Percentiles rank a stretch among this genome's conserved stretches.
Evolutionary conservation across 2,329 filamentous ascomycete genomes (phyloP).

Genomic region (Diaporthe vaccinii): DNA sequence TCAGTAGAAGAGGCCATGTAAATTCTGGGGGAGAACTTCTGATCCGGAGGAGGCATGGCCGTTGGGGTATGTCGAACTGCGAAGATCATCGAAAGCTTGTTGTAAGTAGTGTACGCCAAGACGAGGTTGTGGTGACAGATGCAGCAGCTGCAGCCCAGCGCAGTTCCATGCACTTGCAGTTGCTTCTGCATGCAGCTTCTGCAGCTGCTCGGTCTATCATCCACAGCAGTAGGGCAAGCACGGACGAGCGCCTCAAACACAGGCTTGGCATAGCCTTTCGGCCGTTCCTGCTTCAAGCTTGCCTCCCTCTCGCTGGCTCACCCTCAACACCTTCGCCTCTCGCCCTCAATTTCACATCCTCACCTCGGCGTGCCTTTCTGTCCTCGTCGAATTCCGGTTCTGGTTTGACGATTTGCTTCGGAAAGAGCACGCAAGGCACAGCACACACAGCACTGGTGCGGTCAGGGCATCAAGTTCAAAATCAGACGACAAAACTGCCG

Average conservation of each 20-base stretch:
- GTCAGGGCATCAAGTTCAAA: not conserved
- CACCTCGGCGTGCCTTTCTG: not conserved
- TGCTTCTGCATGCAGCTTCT: not conserved
- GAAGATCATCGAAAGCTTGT: not conserved
- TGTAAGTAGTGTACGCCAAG: not conserved
- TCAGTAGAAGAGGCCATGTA: not conserved
- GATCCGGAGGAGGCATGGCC: not conserved
- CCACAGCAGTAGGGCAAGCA: not conserved
- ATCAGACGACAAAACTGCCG: not conserved
- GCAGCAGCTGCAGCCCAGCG: constrained; percentile 8
- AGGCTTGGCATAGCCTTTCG: constrained; percentile 1
- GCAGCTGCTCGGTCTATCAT: not conserved
- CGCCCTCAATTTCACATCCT: not conserved
- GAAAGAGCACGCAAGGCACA: not conserved
- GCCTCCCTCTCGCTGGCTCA: not conserved
- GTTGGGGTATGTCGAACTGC: not conserved
- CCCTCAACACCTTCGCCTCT: not conserved
- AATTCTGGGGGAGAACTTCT: not conserved
- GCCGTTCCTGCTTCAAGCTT: not conserved
- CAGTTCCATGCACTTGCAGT: not conserved
- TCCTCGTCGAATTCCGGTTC: not conserved
- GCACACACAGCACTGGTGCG: not conserved
- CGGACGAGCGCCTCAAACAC: constrained; percentile 1
- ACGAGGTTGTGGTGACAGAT: not conserved
- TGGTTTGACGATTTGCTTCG: not conserved